A percentile compares a stretch with the other conserved stretches of the same genome.
Evolutionary conservation across 2,329 filamentous ascomycete species (phyloP).

Genomic region (Cordyceps tenuipes): DNA sequence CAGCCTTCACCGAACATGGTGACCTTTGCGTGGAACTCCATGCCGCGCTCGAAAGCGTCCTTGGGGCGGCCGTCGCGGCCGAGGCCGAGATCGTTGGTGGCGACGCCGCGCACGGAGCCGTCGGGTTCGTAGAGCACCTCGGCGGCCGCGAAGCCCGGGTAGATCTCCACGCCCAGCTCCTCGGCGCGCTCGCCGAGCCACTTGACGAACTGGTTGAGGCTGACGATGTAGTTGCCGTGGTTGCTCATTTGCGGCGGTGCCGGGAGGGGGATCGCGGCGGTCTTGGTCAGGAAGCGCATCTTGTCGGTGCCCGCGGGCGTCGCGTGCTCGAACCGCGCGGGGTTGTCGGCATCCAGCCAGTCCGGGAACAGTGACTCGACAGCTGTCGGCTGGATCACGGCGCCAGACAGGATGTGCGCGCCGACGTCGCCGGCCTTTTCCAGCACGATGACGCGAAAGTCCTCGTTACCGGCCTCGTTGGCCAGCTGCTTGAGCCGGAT

Average conservation of each 20-base stretch:
- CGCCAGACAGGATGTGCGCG: constrained; percentile 90
- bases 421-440: constrained; percentile 95
- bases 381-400: constrained; percentile 83
- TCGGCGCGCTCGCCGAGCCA: constrained; percentile 97
- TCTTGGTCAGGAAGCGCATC: constrained; percentile 92
- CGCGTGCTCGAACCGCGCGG: constrained; percentile 75
- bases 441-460: constrained; percentile 84
- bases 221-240: constrained; percentile 95
- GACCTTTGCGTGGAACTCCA: constrained; percentile 92
- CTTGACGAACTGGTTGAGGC: constrained; percentile 86
- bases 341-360: constrained; percentile 86
- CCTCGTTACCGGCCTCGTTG: constrained; percentile 89
- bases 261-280: constrained; percentile 67
- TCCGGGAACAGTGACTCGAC: constrained; percentile 87
- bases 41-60: constrained; percentile 86
- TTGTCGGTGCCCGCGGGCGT: constrained; percentile 77
- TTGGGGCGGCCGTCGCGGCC: constrained; percentile 75
- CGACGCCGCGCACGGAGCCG: constrained; percentile 85
- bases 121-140: constrained; percentile 83
- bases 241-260: constrained; percentile 97
- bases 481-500: constrained; percentile 94
- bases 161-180: constrained; percentile 90
- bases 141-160: constrained; percentile 89
- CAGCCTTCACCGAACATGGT: constrained; percentile 93
- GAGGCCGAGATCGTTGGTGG: constrained; percentile 90